Evolutionary conservation across 2,329 filamentous ascomycete species (phyloP), one percentile per base, ranked within the genome.

Genomic region (Leptodontidium sp.): DNA sequence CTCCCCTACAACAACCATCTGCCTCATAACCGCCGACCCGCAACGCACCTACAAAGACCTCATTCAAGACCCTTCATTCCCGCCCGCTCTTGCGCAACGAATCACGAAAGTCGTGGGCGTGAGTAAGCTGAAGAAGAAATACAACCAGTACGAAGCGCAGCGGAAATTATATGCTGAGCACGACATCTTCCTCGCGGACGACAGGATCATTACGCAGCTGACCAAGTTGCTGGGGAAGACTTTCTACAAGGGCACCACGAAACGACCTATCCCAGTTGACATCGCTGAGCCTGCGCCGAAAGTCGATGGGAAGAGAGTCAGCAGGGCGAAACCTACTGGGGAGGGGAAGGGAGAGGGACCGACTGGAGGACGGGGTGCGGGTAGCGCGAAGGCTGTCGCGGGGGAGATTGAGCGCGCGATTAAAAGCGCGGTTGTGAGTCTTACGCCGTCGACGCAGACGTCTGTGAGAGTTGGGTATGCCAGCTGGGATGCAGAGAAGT

Each of bases 121-220:
- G 73, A 86, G 87, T 76, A 97, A 98, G 81, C 85, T 99, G 75
- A 95, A 95, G 83, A 87, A 90, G 75, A 95, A 96, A 83, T 98
- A 92, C 86, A 90, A 92, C 84, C 88, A 92, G 70, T 99, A 93
- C 81, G 96, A 99, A 83, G 89, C 89, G 64, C 90, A 93, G 81
- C 87, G 96, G 72, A 93, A 96, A 80, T 87, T 99, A 45, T 87
- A 91, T 71, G 84, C 89, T 55, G 93, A 97, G 80, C 93, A 98
- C 81, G 96, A 98, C 79, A 84, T 98, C 67, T 98, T 99, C 83
- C 86, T 99, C 67, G 95, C 92, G 64, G 96, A 99, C 79, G 93
- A 97, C 78, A 87, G 96, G 61, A 92, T 99, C 75, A 85, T 90
- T 77, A 90, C 87, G 79, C 83, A 85, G 35, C 86, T 98, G 69